A percentile compares a stretch with the other conserved stretches of the same genome.
Conservation (phyloP, 2,329 filamentous ascomycete species). For the Lecanoromycetidae sp. region DNA sequence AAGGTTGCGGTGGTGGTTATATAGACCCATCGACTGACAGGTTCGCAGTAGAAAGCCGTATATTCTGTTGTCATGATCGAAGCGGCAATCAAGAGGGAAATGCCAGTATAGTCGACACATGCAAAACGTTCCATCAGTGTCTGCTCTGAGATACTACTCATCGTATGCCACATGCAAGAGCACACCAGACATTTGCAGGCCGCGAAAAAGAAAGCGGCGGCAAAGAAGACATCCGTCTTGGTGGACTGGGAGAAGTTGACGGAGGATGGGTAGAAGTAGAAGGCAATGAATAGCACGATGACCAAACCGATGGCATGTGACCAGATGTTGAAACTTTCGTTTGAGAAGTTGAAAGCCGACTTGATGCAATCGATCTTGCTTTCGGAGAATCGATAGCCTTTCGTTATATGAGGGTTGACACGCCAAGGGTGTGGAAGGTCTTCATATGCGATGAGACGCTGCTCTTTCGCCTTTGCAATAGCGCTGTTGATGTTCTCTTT, state of each 20-base stretch:
- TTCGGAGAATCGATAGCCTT: conserved; percentile 87
- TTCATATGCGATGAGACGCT: conserved; percentile 76
- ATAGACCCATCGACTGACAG: conserved; percentile 72
- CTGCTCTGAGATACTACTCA: conserved; percentile 91
- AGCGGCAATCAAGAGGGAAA: conserved; percentile 84
- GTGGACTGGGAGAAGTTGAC: conserved; percentile 77
- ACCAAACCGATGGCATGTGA: conserved; percentile 84
- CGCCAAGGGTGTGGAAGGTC: conserved; percentile 87
- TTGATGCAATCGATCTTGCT: conserved; percentile 79
- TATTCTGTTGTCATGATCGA: conserved; percentile 98
- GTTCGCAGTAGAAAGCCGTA: conserved; percentile 97
- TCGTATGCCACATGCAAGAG: conserved; percentile 95
- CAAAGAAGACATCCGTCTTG: conserved; percentile 79
- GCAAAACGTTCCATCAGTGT: conserved; percentile 86
- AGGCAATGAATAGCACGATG: conserved; percentile 74
- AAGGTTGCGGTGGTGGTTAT: conserved; percentile 70
- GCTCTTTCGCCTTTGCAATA: conserved; percentile 59
- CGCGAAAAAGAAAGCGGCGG: conserved; percentile 89
- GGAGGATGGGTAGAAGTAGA: conserved; percentile 89
- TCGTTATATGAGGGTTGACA: conserved; percentile 84
- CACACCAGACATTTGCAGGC: conserved; percentile 91
- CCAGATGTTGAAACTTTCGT: conserved; percentile 97
- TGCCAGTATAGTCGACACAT: conserved; percentile 96
- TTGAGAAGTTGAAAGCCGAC: conserved; percentile 73
- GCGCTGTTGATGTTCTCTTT: conserved; percentile 77